Conservation (phyloP, 306 rosid genomes). For the Pyrus pyrifolia region DNA sequence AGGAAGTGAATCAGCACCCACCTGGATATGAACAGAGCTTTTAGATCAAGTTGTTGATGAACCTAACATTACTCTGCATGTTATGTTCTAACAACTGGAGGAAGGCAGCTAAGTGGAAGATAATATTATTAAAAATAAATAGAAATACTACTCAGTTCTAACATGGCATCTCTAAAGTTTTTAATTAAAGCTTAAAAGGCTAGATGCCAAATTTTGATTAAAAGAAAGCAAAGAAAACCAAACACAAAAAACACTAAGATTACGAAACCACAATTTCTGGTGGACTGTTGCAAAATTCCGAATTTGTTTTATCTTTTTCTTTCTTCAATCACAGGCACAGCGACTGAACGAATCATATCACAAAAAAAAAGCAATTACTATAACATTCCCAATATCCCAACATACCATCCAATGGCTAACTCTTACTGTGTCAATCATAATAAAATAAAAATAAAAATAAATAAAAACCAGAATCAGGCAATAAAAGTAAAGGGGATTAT, state of each 20-base stretch:
- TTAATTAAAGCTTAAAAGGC: background rate
- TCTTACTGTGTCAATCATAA: no score
- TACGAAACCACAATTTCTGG: background rate
- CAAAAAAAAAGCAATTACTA: background rate
- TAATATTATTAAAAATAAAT: background rate
- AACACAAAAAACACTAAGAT: background rate
- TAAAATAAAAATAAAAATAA: no score
- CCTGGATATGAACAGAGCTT: constrained; percentile 35
- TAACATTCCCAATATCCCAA: constrained; percentile 5
- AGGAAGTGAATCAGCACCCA: constrained; percentile 79
- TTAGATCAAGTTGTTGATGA: constrained; percentile 24
- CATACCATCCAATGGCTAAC: background rate
- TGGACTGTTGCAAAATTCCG: constrained; percentile 1
- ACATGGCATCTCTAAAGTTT: background rate
- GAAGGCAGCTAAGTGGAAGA: background rate
- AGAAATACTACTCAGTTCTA: background rate
- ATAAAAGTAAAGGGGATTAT: background rate
- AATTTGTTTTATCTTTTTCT: background rate
- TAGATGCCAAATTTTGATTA: background rate
- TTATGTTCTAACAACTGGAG: constrained; percentile 7
- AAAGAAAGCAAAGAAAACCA: background rate
- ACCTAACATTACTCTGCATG: background rate
- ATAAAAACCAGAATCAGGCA: background rate
- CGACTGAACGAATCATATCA: background rate
- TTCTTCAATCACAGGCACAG: background rate